These are phyloP conservation scores for Obelidium mucronatum DNA, from an alignment of 192 early-diverging fungal species.

Conservation along the genomic window DNA sequence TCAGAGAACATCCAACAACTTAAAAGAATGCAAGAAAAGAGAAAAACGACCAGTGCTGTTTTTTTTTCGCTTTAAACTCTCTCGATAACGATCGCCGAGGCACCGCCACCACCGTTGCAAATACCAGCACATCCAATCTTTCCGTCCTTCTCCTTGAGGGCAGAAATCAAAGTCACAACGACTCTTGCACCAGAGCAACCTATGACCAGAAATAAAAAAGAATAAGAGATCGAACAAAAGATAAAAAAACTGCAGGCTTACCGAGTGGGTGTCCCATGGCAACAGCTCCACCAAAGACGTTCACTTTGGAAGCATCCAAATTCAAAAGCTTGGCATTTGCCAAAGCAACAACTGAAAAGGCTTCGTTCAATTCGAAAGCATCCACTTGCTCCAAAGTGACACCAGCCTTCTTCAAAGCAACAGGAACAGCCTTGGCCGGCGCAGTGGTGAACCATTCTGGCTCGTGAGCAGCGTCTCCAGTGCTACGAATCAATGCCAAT, in stretches of 20 bases:
- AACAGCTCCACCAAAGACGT: conserved; percentile 95
- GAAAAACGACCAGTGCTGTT: too few species aligned
- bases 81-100: conserved; percentile 84
- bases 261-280: conserved; percentile 98
- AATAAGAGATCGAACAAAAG: too few species aligned
- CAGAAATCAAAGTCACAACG: conserved; percentile 78
- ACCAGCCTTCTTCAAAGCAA: conserved; percentile 87
- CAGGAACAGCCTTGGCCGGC: conserved; percentile 90
- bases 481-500: conserved; percentile 82
- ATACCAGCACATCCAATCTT: conserved; percentile 92
- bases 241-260: too few species aligned
- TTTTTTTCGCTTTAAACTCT: conserved; percentile 47
- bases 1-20: too few species aligned
- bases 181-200: conserved; percentile 94
- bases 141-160: conserved; percentile 63
- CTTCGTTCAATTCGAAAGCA: conserved; percentile 97
- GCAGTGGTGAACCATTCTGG: conserved; percentile 97
- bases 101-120: conserved; percentile 97
- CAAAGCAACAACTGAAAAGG: conserved; percentile 93
- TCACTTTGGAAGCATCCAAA: conserved; percentile 79
- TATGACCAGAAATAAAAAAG: too few species aligned
- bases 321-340: conserved; percentile 86
- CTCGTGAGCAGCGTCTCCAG: conserved; percentile 86
- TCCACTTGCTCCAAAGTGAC: conserved; percentile 79
- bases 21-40: too few species aligned